Evolutionary conservation across 148 eudicot species (phyloP).

Genomic region (Camellia sinensis): DNA sequence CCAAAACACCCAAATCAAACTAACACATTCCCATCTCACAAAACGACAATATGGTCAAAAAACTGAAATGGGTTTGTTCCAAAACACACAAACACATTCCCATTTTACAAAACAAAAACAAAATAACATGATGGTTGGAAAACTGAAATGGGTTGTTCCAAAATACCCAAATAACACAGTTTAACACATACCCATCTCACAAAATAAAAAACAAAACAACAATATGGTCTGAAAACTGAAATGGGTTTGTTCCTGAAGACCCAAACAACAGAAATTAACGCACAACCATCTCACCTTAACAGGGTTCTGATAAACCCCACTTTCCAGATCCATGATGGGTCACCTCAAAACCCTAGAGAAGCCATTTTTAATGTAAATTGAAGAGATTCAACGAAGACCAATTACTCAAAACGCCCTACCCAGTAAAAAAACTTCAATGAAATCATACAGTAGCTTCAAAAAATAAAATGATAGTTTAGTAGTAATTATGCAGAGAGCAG

Average conservation of each 20-base stretch:
- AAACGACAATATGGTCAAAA: not conserved
- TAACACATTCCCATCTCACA: not conserved
- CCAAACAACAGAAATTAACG: not conserved
- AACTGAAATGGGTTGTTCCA: conserved; percentile 9
- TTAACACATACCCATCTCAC: conserved; percentile 33
- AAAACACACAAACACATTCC: not conserved
- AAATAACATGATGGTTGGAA: not conserved
- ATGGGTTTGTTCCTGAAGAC: conserved; percentile 9
- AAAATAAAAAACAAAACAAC: conserved; percentile 8
- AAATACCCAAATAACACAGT: not conserved
- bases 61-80: conserved; percentile 7
- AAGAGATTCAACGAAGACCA: conserved; percentile 33
- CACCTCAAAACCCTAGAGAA: conserved; percentile 32
- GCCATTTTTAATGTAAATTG: conserved; percentile 34
- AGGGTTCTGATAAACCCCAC: conserved; percentile 59
- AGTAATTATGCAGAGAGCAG: conserved; percentile 15
- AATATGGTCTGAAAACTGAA: not conserved
- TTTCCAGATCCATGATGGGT: conserved; percentile 81
- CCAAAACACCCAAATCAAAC: not conserved
- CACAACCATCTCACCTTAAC: conserved; percentile 51
- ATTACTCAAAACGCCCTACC: conserved; percentile 29
- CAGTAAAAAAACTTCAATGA: conserved; percentile 21
- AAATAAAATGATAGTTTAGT: conserved; percentile 13
- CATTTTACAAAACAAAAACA: not conserved
- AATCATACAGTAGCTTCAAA: not conserved